Conservation (phyloP, 306 rosid species). For the Begonia peltatifolia region DNA sequence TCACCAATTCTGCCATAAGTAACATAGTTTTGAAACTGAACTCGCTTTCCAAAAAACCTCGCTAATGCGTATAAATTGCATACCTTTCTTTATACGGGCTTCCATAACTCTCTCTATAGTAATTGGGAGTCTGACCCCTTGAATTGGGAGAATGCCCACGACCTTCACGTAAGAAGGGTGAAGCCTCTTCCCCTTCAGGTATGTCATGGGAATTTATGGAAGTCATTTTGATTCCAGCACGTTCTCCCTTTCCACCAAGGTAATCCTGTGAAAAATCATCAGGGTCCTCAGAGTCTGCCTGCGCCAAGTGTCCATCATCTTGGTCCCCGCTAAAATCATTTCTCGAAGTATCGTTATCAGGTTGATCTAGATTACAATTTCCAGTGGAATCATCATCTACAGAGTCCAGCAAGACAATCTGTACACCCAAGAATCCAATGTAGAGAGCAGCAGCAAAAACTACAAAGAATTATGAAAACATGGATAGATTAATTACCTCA, state of each 20-base stretch:
- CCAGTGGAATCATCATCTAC: slow-evolving; percentile 72
- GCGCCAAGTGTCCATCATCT: slow-evolving; percentile 32
- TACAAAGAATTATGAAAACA: neutral
- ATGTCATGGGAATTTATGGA: slow-evolving; percentile 21
- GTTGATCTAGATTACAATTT: slow-evolving; percentile 32
- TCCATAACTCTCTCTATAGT: slow-evolving; percentile 21
- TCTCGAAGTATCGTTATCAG: slow-evolving; percentile 35
- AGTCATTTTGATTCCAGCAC: slow-evolving; percentile 39
- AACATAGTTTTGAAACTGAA: too few relatives aligned
- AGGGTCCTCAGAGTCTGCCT: slow-evolving; percentile 28
- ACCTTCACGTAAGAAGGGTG: slow-evolving; percentile 29
- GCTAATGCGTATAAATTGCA: neutral
- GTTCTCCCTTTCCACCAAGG: slow-evolving; percentile 38
- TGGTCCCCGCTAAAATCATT: slow-evolving; percentile 39
- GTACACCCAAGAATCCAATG: slow-evolving; percentile 13
- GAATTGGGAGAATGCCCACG: slow-evolving; percentile 27
- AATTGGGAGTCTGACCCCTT: slow-evolving; percentile 27
- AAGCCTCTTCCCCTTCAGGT: slow-evolving; percentile 30
- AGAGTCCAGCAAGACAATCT: slow-evolving; percentile 92
- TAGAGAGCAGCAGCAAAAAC: neutral
- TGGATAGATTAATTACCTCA: slow-evolving; percentile 48
- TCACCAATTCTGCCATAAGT: too few relatives aligned
- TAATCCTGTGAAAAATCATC: slow-evolving; percentile 33
- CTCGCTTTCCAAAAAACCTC: too few relatives aligned
- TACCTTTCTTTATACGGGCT: slow-evolving; percentile 62